Evolutionary conservation across 306 rosid genomes (phyloP), one percentile per base, ranked within the genome.

Genomic region (Neltuma alba): DNA sequence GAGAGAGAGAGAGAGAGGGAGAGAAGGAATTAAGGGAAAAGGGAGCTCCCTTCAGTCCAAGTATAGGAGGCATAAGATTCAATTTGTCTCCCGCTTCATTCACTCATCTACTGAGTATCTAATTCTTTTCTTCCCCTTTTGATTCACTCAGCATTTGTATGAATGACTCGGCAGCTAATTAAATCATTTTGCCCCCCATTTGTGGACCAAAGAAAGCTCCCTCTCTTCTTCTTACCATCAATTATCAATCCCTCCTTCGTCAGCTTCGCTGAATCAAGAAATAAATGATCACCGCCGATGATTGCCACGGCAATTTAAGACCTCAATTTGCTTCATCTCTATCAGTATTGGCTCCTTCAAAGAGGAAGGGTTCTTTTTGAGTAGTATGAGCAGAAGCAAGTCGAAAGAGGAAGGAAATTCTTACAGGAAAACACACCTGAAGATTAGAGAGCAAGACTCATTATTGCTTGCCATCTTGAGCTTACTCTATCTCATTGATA

Each of bases 11-110:
- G 20, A 44, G 50, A 14, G 50, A 14, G 52, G 1, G 52, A 3
- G 54, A 6, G 54, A 16, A 8, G 21, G 2, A 6, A 18, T 5
- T 1, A 61, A 63, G 20, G 50, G 50, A 66, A 70, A 76, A 89
- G 98, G 98, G 98, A 94, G 98, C 98, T 94, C 98, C 98, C 98
- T 94, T 94, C 98, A 94, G 97, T 94, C 98, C 98, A 94, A 94
- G 82, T 69, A 89, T 84, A 86, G 91, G 85, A 90, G 80, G 83
- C 88, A 45, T 86, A 94, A 87, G 98, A 94, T 81, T 79, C 89
- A 94, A 94, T 83, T 74, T 86, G 94, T 88, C 98, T 94, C 92
- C 98, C 90, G 89, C 94, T 42, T 92, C 98, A 94, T 92, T 90
- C 96, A 94, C 87, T 81, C 98, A 89, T 89, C 88, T 92, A 87